Percentiles rank a stretch among this genome's conserved stretches.
Evolutionary conservation across 139 green algal species (phyloP).

Genomic region (Chlorella sp.): DNA sequence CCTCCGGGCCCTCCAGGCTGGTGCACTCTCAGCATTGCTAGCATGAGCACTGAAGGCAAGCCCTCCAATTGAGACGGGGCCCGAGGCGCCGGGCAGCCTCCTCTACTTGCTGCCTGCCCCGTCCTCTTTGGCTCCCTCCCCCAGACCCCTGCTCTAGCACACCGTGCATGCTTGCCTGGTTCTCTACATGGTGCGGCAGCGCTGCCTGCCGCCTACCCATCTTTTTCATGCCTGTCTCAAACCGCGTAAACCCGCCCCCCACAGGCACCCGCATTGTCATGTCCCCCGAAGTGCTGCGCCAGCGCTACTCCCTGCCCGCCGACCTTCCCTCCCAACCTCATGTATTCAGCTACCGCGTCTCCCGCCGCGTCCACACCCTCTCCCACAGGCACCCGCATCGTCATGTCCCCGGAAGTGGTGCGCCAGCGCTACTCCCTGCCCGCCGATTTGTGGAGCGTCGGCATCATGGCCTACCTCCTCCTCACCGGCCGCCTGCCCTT

Average conservation of each 20-base stretch:
- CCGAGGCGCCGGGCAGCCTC: neutral
- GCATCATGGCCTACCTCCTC: constrained; percentile 74
- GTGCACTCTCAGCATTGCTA: neutral
- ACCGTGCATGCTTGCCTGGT: neutral
- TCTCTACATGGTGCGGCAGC: neutral
- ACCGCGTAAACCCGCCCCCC: too few relatives aligned
- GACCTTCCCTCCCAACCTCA: too few relatives aligned
- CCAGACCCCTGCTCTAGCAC: neutral
- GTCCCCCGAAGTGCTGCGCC: constrained; percentile 65
- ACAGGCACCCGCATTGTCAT: constrained; percentile 21
- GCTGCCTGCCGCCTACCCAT: too few relatives aligned
- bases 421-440: constrained; percentile 61
- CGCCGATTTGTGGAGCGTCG: constrained; percentile 80
- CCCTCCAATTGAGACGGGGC: too few relatives aligned
- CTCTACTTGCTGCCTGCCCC: too few relatives aligned
- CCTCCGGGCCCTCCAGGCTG: neutral
- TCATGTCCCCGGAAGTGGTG: constrained; percentile 72
- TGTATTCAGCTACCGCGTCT: too few relatives aligned
- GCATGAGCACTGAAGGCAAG: too few relatives aligned
- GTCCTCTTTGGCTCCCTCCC: too few relatives aligned
- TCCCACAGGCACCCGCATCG: constrained; percentile 11
- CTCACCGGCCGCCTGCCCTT: constrained; percentile 74
- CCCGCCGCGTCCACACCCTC: too few relatives aligned
- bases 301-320: too few relatives aligned
- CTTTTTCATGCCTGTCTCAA: too few relatives aligned